Percentiles rank a stretch among this genome's conserved stretches.
phyloP scores from a whole-genome alignment of 2,329 filamentous ascomycete genomes.

The Phaeosphaeriaceae sp. region DNA sequence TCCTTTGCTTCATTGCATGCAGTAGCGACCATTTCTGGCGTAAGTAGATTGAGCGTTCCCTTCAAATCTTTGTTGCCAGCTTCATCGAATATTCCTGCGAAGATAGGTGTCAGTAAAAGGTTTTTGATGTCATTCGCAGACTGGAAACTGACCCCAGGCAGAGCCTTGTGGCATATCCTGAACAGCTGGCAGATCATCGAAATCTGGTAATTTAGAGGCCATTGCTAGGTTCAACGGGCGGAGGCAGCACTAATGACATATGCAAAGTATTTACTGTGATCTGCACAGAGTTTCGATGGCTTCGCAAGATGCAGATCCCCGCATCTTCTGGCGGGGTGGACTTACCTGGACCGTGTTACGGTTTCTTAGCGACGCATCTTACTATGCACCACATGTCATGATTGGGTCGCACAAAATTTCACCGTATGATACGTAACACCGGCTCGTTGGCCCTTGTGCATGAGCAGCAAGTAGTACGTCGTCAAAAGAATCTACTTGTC shows the following conservation, averaged over 20 bases:
- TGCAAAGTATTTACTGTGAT: neutral
- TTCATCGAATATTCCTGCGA: constrained; percentile 51
- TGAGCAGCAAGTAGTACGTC: neutral
- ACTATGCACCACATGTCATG: too few relatives aligned
- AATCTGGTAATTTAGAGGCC: constrained; percentile 2
- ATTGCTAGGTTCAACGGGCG: neutral
- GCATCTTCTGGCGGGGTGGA: too few relatives aligned
- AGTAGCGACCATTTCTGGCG: constrained; percentile 48
- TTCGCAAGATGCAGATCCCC: too few relatives aligned
- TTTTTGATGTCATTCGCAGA: neutral
- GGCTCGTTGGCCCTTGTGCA: neutral
- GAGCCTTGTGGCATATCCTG: constrained; percentile 24
- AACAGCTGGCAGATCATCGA: constrained; percentile 13
- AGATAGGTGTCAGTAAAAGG: neutral
- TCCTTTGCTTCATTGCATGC: constrained; percentile 48
- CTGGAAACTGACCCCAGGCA: constrained; percentile 55
- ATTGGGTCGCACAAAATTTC: too few relatives aligned
- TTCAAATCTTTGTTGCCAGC: constrained; percentile 57
- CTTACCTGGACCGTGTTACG: too few relatives aligned
- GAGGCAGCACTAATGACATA: neutral
- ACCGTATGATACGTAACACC: neutral
- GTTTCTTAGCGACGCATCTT: too few relatives aligned
- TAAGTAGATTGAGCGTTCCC: constrained; percentile 63
- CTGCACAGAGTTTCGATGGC: neutral
- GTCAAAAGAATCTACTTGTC: neutral